Conservation (phyloP, 2,329 filamentous ascomycete species). For the Trichoderma sp. region DNA sequence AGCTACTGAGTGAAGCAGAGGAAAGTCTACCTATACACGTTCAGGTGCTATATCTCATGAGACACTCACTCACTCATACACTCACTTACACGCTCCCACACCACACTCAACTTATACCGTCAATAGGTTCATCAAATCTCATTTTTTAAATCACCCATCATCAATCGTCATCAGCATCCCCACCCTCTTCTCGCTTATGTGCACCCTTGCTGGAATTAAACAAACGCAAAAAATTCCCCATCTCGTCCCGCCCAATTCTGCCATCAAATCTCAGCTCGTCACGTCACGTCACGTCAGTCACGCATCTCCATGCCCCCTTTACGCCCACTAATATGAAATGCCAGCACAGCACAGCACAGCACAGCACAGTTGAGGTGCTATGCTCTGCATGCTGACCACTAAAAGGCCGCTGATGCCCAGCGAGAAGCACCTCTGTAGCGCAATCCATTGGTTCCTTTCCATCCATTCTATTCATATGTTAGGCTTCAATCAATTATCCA, state of each 20-base stretch:
- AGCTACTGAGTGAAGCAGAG: neutral
- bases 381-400: too few species aligned
- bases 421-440: neutral
- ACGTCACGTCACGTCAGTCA: slow-evolving; percentile 1
- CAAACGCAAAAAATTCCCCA: neutral
- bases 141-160: neutral
- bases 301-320: neutral
- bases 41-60: neutral
- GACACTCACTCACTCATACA: neutral
- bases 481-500: neutral
- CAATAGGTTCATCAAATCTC: neutral
- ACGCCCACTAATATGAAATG: neutral
- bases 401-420: too few species aligned
- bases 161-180: neutral
- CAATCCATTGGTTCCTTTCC: neutral
- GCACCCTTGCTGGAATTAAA: neutral
- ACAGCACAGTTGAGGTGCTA: neutral
- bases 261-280: slow-evolving; percentile 4
- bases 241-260: neutral
- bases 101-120: neutral
- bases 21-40: neutral
- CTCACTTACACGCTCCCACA: neutral
- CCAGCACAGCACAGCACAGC: neutral
- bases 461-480: neutral
- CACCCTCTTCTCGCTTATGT: neutral